Base-by-base conservation (phyloP, 1,284 basidiomycete genomes). In the Flammula alnicola region DNA sequence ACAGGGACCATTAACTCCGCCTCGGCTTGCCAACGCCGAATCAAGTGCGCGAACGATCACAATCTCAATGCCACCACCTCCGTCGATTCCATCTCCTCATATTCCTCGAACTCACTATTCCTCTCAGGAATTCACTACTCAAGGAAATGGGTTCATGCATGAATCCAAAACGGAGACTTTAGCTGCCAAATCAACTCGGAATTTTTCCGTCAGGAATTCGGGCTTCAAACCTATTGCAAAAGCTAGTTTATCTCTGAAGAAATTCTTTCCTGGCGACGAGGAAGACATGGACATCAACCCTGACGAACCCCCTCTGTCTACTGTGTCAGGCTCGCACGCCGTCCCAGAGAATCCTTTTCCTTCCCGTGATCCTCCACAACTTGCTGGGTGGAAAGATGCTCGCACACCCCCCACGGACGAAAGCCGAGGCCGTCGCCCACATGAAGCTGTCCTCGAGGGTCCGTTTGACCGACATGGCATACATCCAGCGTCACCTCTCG, bases 221-320 rank as follows among this genome's bases (percentile, higher is more conserved):
- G 81, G 81, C 10, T 88, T 88, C 68, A 86, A 79, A 59, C 85
- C 87, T 1, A 84, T 88, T 30, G 77, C 74, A 2, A 71, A 75
- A 52, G 53, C 77, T 7, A 86, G 75, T 57, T 84, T 80, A 11
- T 75, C 84, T 2, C 70, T 90, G 35, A 86, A 83, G 62, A 77
- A 75, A 55, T 89, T 90, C 64, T 90, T 90, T 61, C 87, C 88
- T 36, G 79, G 77, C 1, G 83, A 84, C 42, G 87, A 90, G 22
- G 87, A 86, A 10, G 87, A 90, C 25, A 61, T 67, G 58, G 72
- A 72, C 30, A 29, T 56, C 47, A 64, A 65, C 17, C 45, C 57
- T 8, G 63, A 65, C 5, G 41, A 40, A 7, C 22, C 27, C 35
- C 33, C 32, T 33, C 16, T 41, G 19, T 44, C 44, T 60, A 26